phyloP scores from a whole-genome alignment of 306 rosid genomes.

The Phaseolus lunatus region DNA sequence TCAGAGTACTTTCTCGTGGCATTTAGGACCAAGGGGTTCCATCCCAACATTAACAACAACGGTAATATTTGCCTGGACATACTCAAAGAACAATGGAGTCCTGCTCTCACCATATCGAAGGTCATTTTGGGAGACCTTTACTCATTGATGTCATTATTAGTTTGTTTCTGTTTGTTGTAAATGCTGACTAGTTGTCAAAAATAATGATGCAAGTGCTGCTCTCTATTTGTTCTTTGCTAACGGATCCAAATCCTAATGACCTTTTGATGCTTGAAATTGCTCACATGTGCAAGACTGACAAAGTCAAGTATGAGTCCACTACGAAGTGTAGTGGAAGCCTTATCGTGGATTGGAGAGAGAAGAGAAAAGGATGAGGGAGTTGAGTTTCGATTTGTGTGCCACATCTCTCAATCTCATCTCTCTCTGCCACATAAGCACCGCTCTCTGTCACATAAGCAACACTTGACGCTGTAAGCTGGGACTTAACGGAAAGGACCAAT shows the following conservation, averaged over 20 bases:
- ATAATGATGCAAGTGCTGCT: constrained; percentile 69
- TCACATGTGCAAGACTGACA: constrained; percentile 88
- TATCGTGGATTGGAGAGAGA: no score
- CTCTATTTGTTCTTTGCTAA: constrained; percentile 84
- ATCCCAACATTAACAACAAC: constrained; percentile 88
- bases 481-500: no score
- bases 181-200: constrained; percentile 28
- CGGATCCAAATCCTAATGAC: constrained; percentile 94
- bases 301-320: constrained; percentile 72
- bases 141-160: constrained; percentile 5
- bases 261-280: constrained; percentile 95
- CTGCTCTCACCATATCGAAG: constrained; percentile 96
- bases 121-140: constrained; percentile 46
- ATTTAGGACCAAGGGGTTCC: constrained; percentile 89
- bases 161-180: constrained; percentile 19
- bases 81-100: constrained; percentile 98
- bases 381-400: no score
- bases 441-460: no score
- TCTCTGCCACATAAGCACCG: no score
- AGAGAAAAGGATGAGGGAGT: no score
- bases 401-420: no score
- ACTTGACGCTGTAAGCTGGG: no score
- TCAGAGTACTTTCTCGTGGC: no score
- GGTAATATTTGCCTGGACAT: constrained; percentile 93
- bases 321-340: no score